Base-by-base conservation (phyloP, 139 green algal genomes). In the Volvox reticuliferus region DNA sequence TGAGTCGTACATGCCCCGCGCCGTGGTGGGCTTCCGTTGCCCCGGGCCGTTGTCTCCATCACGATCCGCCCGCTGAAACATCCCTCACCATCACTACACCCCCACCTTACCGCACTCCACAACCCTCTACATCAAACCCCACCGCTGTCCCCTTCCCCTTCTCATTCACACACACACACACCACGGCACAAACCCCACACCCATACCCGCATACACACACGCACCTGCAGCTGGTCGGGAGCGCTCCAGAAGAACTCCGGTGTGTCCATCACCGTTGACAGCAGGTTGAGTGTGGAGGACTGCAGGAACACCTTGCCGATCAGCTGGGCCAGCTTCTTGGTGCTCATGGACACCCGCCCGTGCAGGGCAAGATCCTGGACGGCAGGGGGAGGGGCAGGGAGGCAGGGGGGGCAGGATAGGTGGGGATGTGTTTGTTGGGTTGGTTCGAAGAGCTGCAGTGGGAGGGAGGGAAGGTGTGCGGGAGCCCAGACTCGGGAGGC, bases 241-340 rank as follows among this genome's bases (percentile, higher is more conserved):
- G 94, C 95, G 35, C 77, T 93, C 97, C 96, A 98, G 92, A 97
- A 97, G 92, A 96, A 97, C 82, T 96, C 93, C 32, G 95, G 95
- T 26, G 95, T 97, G 93, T 97, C 95, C 75, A 97, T 93, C 77
- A 97, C 95, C 9, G 85, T 92, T 30, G 91, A 92, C 63, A 97
- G 93, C 84, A 97, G 92, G 91, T 97, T 97, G 73, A 97, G 93
- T 13, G 90, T 92, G n/a, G 90, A 84, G 86, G 88, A 89, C 71
- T 91, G 96, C 68, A 98, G 93, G 86, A 98, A 98, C 21, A 98
- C 95, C 84, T 94, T 92, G 69, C 95, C 95, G 36, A 98, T 98
- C 18, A 97, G 91, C 93, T 97, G 93, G 30, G 96, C 96, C 24
- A 98, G 94, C 55, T 94, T 87, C 83, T 96, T 97, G 35, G 95